A percentile compares a stretch with the other conserved stretches of the same genome.
Conservation (phyloP, 495 filamentous ascomycete genomes). For the Podospora bellae-mahoneyi region DNA sequence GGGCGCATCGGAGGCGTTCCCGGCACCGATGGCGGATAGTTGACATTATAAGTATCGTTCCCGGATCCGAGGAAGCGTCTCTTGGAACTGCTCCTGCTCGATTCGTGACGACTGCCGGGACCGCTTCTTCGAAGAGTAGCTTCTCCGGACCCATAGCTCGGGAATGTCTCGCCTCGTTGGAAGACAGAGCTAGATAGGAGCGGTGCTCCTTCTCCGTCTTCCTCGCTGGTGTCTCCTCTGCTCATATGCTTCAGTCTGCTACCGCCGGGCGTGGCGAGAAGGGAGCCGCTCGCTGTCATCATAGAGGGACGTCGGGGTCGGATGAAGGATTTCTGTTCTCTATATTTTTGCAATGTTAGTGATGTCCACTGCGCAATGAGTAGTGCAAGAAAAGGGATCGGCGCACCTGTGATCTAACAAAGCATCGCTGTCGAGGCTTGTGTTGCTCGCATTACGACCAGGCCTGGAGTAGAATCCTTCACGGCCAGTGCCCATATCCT, state of each 20-base stretch:
- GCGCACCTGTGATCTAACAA: constrained; percentile 75
- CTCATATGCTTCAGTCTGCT: constrained; percentile 34
- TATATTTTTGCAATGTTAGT: constrained; percentile 30
- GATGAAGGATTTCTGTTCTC: constrained; percentile 65
- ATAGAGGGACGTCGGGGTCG: constrained; percentile 61
- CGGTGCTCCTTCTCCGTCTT: constrained; percentile 58
- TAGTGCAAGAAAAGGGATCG: neutral
- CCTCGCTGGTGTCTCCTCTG: constrained; percentile 36
- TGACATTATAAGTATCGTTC: constrained; percentile 68
- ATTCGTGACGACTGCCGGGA: constrained; percentile 38
- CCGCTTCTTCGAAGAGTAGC: constrained; percentile 21
- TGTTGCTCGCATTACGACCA: constrained; percentile 62
- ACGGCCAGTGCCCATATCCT: constrained; percentile 33
- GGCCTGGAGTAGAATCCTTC: constrained; percentile 57
- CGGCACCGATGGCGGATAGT: constrained; percentile 94
- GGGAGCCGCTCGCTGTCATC: constrained; percentile 37
- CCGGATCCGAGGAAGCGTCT: constrained; percentile 29
- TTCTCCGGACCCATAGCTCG: constrained; percentile 41
- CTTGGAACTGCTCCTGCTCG: constrained; percentile 40
- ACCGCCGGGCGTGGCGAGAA: constrained; percentile 32
- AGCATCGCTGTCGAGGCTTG: constrained; percentile 77
- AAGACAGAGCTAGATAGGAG: constrained; percentile 46
- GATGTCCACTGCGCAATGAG: neutral
- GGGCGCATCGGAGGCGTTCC: constrained; percentile 62
- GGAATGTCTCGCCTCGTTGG: constrained; percentile 29